These are phyloP conservation scores for Oryza brachyantha DNA, from an alignment of 176 grass and related monocot genomes.

Conservation along the genomic window DNA sequence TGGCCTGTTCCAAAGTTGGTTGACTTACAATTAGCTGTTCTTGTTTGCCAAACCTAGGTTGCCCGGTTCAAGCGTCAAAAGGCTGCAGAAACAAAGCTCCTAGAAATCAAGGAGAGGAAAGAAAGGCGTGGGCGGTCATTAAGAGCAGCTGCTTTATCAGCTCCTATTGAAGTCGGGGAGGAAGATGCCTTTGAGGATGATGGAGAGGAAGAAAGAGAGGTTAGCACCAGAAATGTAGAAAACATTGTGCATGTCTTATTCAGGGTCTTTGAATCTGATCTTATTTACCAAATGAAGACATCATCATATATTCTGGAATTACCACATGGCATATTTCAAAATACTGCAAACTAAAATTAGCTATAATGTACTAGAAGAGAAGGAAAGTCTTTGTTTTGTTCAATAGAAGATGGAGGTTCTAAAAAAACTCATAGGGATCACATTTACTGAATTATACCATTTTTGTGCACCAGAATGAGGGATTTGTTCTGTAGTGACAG, in stretches of 20 bases:
- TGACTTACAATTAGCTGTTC: background rate
- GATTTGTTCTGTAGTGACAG: background rate
- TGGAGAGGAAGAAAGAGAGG: slow-evolving; percentile 95
- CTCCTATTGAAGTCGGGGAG: slow-evolving; percentile 61
- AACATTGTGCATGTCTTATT: background rate
- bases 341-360: background rate
- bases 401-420: background rate
- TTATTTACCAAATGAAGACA: background rate
- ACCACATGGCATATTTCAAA: background rate
- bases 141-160: slow-evolving; percentile 65
- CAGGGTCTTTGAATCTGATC: background rate
- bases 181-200: slow-evolving; percentile 78
- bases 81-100: slow-evolving; percentile 74
- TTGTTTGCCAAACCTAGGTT: slow-evolving; percentile 41
- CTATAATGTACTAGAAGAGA: background rate
- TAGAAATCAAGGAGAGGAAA: slow-evolving; percentile 85
- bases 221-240: slow-evolving; percentile 29
- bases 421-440: background rate
- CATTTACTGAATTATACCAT: background rate
- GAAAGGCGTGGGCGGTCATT: slow-evolving; percentile 68
- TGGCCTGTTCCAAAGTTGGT: background rate
- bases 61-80: slow-evolving; percentile 69
- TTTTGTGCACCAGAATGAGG: background rate
- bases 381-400: background rate
- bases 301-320: background rate